Percentiles rank a stretch among this genome's conserved stretches.
Conservation (phyloP, 2,329 filamentous ascomycete genomes). For the Onygenales sp. region DNA sequence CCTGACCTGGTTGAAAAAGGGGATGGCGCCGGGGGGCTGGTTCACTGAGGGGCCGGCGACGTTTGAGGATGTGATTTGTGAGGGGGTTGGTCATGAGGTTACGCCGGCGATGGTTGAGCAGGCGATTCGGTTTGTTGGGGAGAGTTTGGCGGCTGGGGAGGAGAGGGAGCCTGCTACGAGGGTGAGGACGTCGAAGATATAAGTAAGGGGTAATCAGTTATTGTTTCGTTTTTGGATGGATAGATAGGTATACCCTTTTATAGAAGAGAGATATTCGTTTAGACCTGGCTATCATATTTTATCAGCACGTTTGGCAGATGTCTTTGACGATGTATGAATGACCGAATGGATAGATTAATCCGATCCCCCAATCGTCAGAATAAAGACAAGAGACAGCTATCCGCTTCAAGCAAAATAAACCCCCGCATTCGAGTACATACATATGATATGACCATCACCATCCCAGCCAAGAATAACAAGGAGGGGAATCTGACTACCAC, state of each 20-base stretch:
- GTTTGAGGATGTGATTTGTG: constrained; percentile 50
- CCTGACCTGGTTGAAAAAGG: constrained; percentile 45
- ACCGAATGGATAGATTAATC: too few species aligned
- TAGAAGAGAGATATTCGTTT: neutral
- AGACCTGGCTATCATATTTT: too few species aligned
- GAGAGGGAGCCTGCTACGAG: constrained; percentile 4
- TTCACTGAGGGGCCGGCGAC: constrained; percentile 41
- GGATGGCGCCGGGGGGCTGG: constrained; percentile 31
- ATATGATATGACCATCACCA: too few species aligned
- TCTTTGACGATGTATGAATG: too few species aligned
- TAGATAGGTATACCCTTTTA: neutral
- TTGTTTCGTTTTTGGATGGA: neutral
- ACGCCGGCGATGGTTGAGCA: constrained; percentile 46
- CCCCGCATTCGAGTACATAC: too few species aligned
- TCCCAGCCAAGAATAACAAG: too few species aligned
- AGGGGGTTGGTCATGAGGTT: constrained; percentile 50
- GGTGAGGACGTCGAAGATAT: constrained; percentile 4
- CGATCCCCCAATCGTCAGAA: too few species aligned
- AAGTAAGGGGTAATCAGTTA: neutral
- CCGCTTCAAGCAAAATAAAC: too few species aligned
- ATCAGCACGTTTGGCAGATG: too few species aligned
- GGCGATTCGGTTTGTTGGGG: constrained; percentile 44
- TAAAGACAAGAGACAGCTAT: too few species aligned
- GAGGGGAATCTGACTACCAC: too few species aligned
- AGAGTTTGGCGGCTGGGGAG: constrained; percentile 25